Base-by-base conservation (phyloP, 306 rosid species). In the Fragaria nilgerrensis region DNA sequence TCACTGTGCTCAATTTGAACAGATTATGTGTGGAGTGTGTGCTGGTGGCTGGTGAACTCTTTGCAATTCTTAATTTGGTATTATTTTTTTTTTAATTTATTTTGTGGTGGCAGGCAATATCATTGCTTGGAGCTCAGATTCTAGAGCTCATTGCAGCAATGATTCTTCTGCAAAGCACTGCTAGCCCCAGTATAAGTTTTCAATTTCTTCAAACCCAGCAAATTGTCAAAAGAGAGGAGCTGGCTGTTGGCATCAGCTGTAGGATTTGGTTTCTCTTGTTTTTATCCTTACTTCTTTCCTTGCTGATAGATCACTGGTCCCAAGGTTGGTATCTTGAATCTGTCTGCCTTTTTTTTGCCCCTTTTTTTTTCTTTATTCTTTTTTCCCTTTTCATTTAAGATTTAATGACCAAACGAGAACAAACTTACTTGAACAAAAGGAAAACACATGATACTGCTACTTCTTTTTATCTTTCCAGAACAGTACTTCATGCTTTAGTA, bases 241-340 rank as follows among this genome's bases (percentile, higher is more conserved):
- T 90, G 94, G 94, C 50, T 88, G 63, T 80, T 89, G 78, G 87
- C 90, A 75, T 84, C 93, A 49, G 86, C 85, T 23, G 52, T 87
- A 59, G 97, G 97, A 84, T 80, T 89, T 61, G 89, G 82, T 75
- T 87, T 94, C 36, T 61, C 80, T 29, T 90, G 62, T 63, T 91
- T 83, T 92, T 79, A 29, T 29, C 32, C 32, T 29, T 29, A 29
- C 75, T 84, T 75, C 96, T 13, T 69, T 86, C 14, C 68, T 88
- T 76, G 86, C 83, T 9, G 88, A 86, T 56, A 53, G 34, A 58
- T 88, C 59, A 45, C 83, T 75, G 94, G 88, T 58, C 82, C 88
- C 23, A 86, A 88, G 98, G 98, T 93, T 75, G 3, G 92, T 17
- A 19, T 78, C 16, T 29, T 20, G 56, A 69, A 82, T 36, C 39